These are phyloP conservation scores for Rhodomyrtus tomentosa DNA, from an alignment of 345 rosid genomes.

Conservation along the genomic window DNA sequence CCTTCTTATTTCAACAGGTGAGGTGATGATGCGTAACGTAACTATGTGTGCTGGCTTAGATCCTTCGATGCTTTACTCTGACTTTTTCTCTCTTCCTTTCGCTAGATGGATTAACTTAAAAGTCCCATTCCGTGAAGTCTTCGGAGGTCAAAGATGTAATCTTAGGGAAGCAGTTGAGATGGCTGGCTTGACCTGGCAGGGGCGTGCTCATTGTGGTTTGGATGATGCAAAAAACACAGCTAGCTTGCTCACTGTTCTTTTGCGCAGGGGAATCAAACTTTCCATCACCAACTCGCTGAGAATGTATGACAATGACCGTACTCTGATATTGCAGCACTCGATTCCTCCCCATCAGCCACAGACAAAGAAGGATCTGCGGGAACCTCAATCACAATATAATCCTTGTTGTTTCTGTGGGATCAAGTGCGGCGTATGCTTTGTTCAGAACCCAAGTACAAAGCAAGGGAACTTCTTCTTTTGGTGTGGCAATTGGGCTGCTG, in stretches of 20 bases:
- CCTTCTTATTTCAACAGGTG: slow-evolving; percentile 36
- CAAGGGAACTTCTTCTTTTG: slow-evolving; percentile 26
- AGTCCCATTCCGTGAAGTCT: slow-evolving; percentile 25
- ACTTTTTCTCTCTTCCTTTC: not conserved
- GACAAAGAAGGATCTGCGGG: slow-evolving; percentile 3
- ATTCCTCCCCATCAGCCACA: not conserved
- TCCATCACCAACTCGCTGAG: slow-evolving; percentile 25
- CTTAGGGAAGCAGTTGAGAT: slow-evolving; percentile 31
- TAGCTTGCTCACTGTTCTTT: slow-evolving; percentile 19
- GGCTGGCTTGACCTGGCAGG: slow-evolving; percentile 36
- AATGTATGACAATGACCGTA: slow-evolving; percentile 11
- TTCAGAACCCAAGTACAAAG: slow-evolving; percentile 25
- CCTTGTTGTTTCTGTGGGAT: slow-evolving; percentile 32
- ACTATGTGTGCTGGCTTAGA: not conserved
- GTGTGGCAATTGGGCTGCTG: slow-evolving; percentile 34
- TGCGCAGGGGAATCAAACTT: slow-evolving; percentile 24
- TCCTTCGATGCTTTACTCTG: not conserved
- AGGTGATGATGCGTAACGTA: not conserved
- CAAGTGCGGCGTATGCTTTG: slow-evolving; percentile 19
- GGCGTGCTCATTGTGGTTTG: slow-evolving; percentile 35
- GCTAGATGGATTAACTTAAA: slow-evolving; percentile 38
- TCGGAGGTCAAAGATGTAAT: slow-evolving; percentile 25
- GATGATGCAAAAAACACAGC: slow-evolving; percentile 41
- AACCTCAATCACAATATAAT: slow-evolving; percentile 11
- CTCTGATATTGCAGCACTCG: slow-evolving; percentile 8